Evolutionary conservation across 2,329 filamentous ascomycete species (phyloP).

Genomic region (Leptographium flavum): DNA sequence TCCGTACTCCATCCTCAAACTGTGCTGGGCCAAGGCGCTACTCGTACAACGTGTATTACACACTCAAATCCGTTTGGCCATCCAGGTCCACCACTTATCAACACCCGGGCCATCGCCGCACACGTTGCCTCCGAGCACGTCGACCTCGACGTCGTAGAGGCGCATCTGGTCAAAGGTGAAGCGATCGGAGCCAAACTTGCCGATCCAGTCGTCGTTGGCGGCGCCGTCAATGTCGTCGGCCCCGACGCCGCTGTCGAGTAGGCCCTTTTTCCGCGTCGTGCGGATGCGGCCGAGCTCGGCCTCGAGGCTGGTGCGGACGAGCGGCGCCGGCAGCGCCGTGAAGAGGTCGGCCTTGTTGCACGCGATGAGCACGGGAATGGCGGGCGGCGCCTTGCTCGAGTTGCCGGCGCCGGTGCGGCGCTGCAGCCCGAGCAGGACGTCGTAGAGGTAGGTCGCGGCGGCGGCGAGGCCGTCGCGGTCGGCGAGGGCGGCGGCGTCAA

Average conservation of each 20-base stretch:
- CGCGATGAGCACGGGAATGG: constrained; percentile 66
- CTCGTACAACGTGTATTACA: too few relatives aligned
- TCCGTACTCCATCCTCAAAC: too few relatives aligned
- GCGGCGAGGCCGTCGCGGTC: constrained; percentile 48
- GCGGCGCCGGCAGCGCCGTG: constrained; percentile 66
- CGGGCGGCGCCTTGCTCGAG: constrained; percentile 35
- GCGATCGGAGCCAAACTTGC: constrained; percentile 59
- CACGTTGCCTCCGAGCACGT: constrained; percentile 64
- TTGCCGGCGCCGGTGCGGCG: constrained; percentile 33
- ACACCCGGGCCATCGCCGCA: constrained; percentile 52
- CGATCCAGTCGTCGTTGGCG: constrained; percentile 66
- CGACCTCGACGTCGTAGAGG: constrained; percentile 67
- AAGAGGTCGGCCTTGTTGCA: constrained; percentile 96
- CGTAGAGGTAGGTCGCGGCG: constrained; percentile 75
- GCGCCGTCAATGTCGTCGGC: constrained; percentile 33
- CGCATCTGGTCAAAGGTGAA: constrained; percentile 75
- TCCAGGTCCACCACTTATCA: constrained; percentile 83
- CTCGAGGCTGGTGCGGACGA: constrained; percentile 66
- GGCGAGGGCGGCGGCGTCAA: constrained; percentile 64
- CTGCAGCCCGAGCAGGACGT: constrained; percentile 73
- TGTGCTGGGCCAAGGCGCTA: too few relatives aligned
- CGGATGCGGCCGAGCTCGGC: constrained; percentile 68
- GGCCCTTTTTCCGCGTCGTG: constrained; percentile 59
- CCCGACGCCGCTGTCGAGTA: constrained; percentile 70
- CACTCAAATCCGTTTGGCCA: constrained; percentile 55